Conservation (phyloP, 2,329 filamentous ascomycete genomes). For the Colletotrichum eremochloae region DNA sequence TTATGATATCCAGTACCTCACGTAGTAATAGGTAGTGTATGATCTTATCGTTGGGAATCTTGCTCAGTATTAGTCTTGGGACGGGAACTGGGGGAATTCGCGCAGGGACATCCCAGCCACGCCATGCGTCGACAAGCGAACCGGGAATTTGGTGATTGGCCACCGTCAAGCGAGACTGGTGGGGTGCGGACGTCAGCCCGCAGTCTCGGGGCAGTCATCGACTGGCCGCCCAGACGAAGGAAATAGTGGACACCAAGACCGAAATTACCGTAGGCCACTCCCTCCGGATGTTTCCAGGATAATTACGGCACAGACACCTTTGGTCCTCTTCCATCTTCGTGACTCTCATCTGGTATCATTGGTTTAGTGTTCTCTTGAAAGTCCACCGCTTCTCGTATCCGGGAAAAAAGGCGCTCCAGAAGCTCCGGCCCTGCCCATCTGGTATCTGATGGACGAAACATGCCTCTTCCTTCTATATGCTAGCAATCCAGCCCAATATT, state of each 20-base stretch:
- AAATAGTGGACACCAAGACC: not conserved
- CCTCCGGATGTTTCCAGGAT: not conserved
- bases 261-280: not conserved
- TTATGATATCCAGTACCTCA: not conserved
- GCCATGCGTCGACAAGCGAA: slow-evolving; percentile 49
- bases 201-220: slow-evolving; percentile 21
- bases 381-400: not conserved
- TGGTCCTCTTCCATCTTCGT: not conserved
- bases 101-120: slow-evolving; percentile 16
- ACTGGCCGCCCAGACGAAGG: not conserved
- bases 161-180: slow-evolving; percentile 49
- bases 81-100: not conserved
- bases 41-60: not conserved
- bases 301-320: not conserved
- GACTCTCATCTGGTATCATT: not conserved
- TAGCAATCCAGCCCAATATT: not conserved
- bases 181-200: slow-evolving; percentile 15
- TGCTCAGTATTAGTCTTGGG: not conserved
- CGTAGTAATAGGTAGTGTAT: too few relatives aligned
- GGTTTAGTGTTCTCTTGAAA: not conserved
- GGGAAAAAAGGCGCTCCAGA: not conserved
- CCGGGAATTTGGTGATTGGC: slow-evolving; percentile 52
- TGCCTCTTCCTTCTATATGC: not conserved
- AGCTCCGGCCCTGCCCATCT: not conserved
- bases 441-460: not conserved